Evolutionary conservation across 257 asterid genomes (phyloP).

Genomic region (Plantago ovata): DNA sequence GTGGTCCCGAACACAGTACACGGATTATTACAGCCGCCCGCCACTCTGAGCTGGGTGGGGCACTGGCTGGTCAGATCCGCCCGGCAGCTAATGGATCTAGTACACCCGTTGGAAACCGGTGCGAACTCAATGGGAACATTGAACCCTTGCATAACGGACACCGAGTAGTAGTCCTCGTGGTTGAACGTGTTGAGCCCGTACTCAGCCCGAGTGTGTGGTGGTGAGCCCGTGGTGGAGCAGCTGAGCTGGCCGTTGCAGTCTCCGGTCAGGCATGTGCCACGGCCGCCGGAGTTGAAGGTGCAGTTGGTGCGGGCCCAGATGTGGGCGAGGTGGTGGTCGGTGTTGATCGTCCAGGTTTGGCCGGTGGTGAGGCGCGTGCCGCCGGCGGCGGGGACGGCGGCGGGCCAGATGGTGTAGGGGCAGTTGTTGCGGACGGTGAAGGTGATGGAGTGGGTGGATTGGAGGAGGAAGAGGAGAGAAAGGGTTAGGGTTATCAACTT

Average conservation of each 20-base stretch:
- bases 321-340: slow-evolving; percentile 25
- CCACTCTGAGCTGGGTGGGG: slow-evolving; percentile 37
- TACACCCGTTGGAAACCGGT: slow-evolving; percentile 47
- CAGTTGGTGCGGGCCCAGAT: slow-evolving; percentile 75
- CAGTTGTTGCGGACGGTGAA: slow-evolving; percentile 51
- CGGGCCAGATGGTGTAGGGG: slow-evolving; percentile 59
- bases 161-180: slow-evolving; percentile 45
- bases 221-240: slow-evolving; percentile 37
- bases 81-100: slow-evolving; percentile 41
- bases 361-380: slow-evolving; percentile 51
- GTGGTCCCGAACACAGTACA: slow-evolving; percentile 61
- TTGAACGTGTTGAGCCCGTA: slow-evolving; percentile 48
- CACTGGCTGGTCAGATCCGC: slow-evolving; percentile 57
- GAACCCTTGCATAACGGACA: slow-evolving; percentile 51
- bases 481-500: slow-evolving; percentile 1
- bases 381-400: slow-evolving; percentile 48
- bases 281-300: slow-evolving; percentile 44
- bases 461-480: slow-evolving; percentile 20
- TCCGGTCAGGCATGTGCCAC: slow-evolving; percentile 55
- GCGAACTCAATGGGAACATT: slow-evolving; percentile 47
- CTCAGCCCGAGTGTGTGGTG: slow-evolving; percentile 53
- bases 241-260: slow-evolving; percentile 49
- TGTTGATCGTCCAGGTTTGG: slow-evolving; percentile 37
- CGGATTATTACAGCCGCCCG: slow-evolving; percentile 81
- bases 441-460: slow-evolving; percentile 34